These are phyloP conservation scores for Crassisporium funariophilum DNA, from an alignment of 768 basidiomycete species.

Conservation along the genomic window DNA sequence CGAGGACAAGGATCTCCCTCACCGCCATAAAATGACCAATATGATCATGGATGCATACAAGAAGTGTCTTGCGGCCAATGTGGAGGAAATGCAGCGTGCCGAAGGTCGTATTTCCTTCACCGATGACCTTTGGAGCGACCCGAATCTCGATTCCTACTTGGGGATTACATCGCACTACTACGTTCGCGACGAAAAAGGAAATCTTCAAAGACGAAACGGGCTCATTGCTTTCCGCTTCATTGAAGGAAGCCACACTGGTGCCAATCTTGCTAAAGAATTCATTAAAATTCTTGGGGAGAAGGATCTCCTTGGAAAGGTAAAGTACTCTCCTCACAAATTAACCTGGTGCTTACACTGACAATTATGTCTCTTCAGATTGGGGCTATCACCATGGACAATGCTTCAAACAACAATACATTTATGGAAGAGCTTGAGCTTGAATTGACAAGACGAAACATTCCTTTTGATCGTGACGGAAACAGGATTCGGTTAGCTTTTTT, in stretches of 20 bases:
- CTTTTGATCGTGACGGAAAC: conserved; percentile 21
- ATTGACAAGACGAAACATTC: conserved; percentile 19
- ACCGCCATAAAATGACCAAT: conserved; percentile 31
- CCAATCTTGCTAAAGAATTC: conserved; percentile 25
- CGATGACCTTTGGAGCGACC: conserved; percentile 35
- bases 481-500: conserved; percentile 29
- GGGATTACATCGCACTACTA: conserved; percentile 36
- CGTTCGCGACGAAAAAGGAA: conserved; percentile 13
- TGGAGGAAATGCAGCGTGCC: conserved; percentile 27
- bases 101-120: conserved; percentile 34
- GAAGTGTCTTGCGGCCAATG: conserved; percentile 19
- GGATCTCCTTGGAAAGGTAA: conserved; percentile 22
- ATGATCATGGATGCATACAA: conserved; percentile 27
- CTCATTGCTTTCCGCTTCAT: conserved; percentile 34
- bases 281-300: conserved; percentile 26
- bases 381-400: conserved; percentile 37
- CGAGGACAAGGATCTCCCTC: conserved; percentile 33
- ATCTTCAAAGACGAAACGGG: conserved; percentile 22
- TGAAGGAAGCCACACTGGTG: too few species aligned
- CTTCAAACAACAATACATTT: conserved; percentile 35
- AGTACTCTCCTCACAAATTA: conserved; percentile 1
- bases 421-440: conserved; percentile 27
- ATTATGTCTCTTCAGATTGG: conserved; percentile 19
- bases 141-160: conserved; percentile 26
- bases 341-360: not conserved